Base-by-base conservation (phyloP, 2,329 filamentous ascomycete species). In the Sporothrix globosa region DNA sequence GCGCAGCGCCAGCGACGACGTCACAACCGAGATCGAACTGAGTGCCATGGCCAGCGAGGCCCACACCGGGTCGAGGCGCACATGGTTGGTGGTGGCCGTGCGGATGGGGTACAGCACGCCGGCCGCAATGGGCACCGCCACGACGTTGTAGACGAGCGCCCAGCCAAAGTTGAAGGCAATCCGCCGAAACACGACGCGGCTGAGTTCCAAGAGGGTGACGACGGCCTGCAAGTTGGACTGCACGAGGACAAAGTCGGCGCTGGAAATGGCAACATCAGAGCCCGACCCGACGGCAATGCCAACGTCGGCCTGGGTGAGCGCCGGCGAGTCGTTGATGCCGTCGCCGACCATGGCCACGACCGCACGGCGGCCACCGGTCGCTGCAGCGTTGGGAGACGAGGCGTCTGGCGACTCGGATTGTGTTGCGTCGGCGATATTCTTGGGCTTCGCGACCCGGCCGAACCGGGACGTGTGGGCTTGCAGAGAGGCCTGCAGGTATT, bases 31-130 rank as follows among this genome's bases (percentile, higher is more conserved):
- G 74, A 97, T 90, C 79, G 91, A 95, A 80, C 93, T 97, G 79
- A 94, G 80, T 34, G 95, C 95, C 95, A 97, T 98, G 0, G 94
- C 94, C 78, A 97, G 80, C 74, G 90, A 91, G 5, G 94, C 95
- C 94, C 94, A 97, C 1, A 92, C 91, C 0, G 91, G 91, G 78
- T 92, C 90, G 61, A 94, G 80, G 72, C 86, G 82, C 24, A 93
- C 80, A 77, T 91, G 90, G 41, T 78, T 77, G 1, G 83, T 85
- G 1, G 77, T 76, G 3, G 79, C 78, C 61, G 83, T 83, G 68
- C 76, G 77, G 61, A 90, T 73, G 2, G 85, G 81, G 78, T 92
- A 96, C 71, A 96, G 82, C 50, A 90, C 91, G 1, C 93, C 93
- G 0, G 93, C 93, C 0, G 93, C 92, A 70, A 97, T 85, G 0